Conservation (phyloP, 2,329 filamentous ascomycete genomes). For the Colletotrichum aenigma region DNA sequence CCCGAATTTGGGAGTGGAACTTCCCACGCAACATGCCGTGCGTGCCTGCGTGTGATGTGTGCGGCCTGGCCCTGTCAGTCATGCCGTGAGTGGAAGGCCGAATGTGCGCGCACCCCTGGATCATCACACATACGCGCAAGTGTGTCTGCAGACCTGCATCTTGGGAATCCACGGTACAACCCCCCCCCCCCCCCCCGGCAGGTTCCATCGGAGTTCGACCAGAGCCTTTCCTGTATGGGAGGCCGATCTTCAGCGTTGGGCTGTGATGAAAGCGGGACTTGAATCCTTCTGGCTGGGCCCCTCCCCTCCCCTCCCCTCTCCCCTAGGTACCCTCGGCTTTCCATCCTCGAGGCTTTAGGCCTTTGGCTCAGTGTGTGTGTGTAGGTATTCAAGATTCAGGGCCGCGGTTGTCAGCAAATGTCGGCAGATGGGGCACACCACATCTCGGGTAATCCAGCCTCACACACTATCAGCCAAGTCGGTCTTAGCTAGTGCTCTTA, state of each 20-base stretch:
- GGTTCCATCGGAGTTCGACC: background rate
- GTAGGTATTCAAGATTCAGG: background rate
- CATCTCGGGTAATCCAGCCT: slow-evolving; percentile 11
- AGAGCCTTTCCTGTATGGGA: background rate
- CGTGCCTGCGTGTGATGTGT: background rate
- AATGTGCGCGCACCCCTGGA: background rate
- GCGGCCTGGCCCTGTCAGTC: background rate
- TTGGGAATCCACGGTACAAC: background rate
- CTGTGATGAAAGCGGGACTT: background rate
- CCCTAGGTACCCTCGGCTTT: background rate
- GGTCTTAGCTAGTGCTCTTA: background rate
- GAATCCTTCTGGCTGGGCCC: background rate
- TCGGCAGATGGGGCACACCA: slow-evolving; percentile 8
- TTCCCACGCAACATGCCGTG: background rate
- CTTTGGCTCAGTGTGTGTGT: background rate
- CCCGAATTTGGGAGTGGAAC: background rate
- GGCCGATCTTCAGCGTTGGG: background rate
- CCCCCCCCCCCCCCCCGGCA: background rate
- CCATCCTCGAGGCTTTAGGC: background rate
- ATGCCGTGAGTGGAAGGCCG: background rate
- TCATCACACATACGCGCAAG: background rate
- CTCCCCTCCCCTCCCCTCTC: background rate
- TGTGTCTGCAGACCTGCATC: background rate
- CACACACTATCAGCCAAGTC: background rate
- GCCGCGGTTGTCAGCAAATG: background rate